These are phyloP conservation scores for Trichophyton simii DNA, from an alignment of 2,329 filamentous ascomycete genomes.

Conservation along the genomic window DNA sequence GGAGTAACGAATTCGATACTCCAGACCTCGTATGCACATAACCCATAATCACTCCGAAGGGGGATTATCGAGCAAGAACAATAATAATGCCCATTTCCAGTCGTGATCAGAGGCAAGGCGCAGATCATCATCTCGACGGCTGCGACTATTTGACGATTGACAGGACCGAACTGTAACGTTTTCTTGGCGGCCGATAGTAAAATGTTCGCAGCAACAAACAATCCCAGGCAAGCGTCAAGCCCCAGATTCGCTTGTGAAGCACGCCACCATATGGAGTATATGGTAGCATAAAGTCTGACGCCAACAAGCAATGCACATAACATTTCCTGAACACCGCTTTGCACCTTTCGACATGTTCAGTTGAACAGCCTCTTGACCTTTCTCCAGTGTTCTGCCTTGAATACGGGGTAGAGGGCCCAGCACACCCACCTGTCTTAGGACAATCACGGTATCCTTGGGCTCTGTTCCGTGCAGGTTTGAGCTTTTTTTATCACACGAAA, in stretches of 20 bases:
- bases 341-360: background rate
- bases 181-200: background rate
- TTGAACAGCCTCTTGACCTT: background rate
- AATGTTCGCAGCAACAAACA: background rate
- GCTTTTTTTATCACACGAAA: background rate
- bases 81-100: background rate
- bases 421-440: background rate
- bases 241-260: background rate
- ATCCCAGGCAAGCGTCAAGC: background rate
- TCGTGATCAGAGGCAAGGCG: background rate
- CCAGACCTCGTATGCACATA: background rate
- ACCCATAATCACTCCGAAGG: background rate
- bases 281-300: background rate
- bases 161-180: background rate
- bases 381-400: background rate
- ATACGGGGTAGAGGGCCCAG: background rate
- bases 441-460: background rate
- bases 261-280: background rate
- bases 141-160: constrained; percentile 1
- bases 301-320: background rate
- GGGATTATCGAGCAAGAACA: background rate
- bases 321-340: background rate
- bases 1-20: background rate
- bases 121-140: background rate
- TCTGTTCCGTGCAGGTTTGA: background rate